Evolutionary conservation across 2,329 filamentous ascomycete genomes (phyloP).

Genomic region (Daldinia sp.): DNA sequence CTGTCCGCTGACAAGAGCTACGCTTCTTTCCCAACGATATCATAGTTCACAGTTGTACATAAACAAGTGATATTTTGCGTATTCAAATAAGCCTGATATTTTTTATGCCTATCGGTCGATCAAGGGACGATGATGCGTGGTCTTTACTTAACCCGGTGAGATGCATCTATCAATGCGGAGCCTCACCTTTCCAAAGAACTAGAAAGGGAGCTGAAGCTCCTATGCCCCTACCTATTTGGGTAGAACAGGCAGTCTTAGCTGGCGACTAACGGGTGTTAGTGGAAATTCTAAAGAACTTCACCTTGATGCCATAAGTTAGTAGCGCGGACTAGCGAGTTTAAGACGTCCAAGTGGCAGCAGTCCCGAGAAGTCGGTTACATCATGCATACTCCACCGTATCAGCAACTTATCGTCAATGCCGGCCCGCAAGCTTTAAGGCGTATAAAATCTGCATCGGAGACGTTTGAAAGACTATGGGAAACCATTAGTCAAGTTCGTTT

Average conservation of each 20-base stretch:
- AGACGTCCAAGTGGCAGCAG: neutral
- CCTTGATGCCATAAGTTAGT: neutral
- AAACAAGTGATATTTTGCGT: neutral
- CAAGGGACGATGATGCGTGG: constrained; percentile 3
- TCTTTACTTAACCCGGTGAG: neutral
- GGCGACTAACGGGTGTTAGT: constrained; percentile 7
- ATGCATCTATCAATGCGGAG: neutral
- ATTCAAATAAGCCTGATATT: neutral
- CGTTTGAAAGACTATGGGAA: neutral
- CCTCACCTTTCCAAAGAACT: constrained; percentile 15
- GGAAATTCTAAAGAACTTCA: neutral
- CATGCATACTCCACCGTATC: constrained; percentile 19
- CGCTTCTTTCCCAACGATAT: neutral
- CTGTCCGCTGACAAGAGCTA: too few relatives aligned
- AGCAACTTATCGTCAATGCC: constrained; percentile 4
- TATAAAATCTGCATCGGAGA: neutral
- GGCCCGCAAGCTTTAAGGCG: neutral
- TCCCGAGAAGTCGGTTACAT: constrained; percentile 16
- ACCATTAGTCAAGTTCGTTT: neutral
- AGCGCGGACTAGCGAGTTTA: neutral
- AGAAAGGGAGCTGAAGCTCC: constrained; percentile 18
- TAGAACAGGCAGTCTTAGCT: constrained; percentile 3
- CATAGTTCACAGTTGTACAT: neutral
- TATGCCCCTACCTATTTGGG: constrained; percentile 4
- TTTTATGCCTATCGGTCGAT: neutral